phyloP scores from a whole-genome alignment of 225 moss, liverwort and hornwort species.

The Ulota crispa region DNA sequence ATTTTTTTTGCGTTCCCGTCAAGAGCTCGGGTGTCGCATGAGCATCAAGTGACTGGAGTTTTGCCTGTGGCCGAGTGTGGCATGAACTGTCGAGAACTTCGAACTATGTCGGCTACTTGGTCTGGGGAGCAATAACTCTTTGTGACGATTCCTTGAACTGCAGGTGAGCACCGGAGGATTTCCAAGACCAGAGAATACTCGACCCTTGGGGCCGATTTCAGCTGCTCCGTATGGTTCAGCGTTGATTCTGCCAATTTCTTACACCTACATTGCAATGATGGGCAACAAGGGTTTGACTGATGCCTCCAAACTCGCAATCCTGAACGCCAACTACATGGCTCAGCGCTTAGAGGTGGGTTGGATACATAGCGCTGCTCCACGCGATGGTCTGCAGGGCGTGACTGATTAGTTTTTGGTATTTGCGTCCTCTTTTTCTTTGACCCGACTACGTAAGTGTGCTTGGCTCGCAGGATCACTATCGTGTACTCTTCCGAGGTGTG shows the following conservation, averaged over 20 bases:
- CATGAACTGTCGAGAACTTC: background rate
- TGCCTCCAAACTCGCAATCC: slow-evolving; percentile 89
- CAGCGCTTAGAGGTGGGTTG: slow-evolving; percentile 73
- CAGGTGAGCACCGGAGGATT: slow-evolving; percentile 84
- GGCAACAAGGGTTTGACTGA: slow-evolving; percentile 86
- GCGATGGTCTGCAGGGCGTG: background rate
- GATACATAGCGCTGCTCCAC: background rate
- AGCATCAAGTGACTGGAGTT: background rate
- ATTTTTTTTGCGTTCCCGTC: background rate
- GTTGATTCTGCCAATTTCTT: slow-evolving; percentile 94
- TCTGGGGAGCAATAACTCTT: background rate
- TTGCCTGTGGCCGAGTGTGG: background rate
- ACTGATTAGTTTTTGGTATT: background rate
- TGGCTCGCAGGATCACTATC: slow-evolving; percentile 68
- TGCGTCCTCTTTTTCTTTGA: background rate
- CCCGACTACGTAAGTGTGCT: background rate
- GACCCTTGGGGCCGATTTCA: slow-evolving; percentile 79
- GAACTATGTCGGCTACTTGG: background rate
- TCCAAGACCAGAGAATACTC: slow-evolving; percentile 66
- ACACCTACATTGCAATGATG: slow-evolving; percentile 89
- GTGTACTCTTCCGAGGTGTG: slow-evolving; percentile 79
- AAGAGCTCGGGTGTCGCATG: background rate
- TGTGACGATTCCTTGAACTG: slow-evolving; percentile 5
- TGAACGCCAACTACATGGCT: slow-evolving; percentile 99
- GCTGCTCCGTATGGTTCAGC: slow-evolving; percentile 98